Evolutionary conservation across 352 stramenopile species (phyloP), one percentile per base, ranked within the genome.

Genomic region (Peronospora farinosa): DNA sequence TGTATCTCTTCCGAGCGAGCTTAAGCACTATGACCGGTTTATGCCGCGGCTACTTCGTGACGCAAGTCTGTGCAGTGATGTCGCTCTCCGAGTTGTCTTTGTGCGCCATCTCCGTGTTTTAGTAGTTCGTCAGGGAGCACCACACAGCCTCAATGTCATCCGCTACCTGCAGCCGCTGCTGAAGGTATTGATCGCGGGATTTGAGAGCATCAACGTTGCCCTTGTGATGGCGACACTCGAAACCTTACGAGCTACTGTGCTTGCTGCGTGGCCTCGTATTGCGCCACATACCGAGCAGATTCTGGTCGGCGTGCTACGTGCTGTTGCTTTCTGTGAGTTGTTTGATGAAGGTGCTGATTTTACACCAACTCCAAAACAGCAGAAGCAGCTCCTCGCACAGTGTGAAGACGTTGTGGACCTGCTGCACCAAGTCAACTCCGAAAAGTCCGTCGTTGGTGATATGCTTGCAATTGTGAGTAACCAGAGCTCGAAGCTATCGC

Each of bases 151-250:
- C 7, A 74, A 88, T 15, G 21, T 84, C 28, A 71, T 92, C 40
- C 72, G 71, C 23, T 94, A 87, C 49, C 43, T 94, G 17, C 83
- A 91, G 51, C 74, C 83, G 15, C 56, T 94, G 31, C 59, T 92
- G 48, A 88, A 89, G 43, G 78, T 92, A 15, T 39, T 89, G 16
- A 16, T 83, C 13, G 77, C 74, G 2, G 74, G 72, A 1, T 80
- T 90, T 36, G 83, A 92, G 35, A 77, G 69, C 35, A 54, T 88
- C 44, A 74, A 86, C 37, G 62, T 65, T 4, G 17, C 39, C 1
- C 33, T 94, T 15, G 36, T 84, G 5, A 21, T 74, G 4, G 69
- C 84, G 39, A 79, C 76, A 11, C 65, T 94, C 11, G 51, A 86
- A 57, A 73, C 77, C 0, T 50, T 94, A 25, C 72, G 67, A 1